Conservation (phyloP, 176 grass and related monocot genomes). For the Oryza australiensis region DNA sequence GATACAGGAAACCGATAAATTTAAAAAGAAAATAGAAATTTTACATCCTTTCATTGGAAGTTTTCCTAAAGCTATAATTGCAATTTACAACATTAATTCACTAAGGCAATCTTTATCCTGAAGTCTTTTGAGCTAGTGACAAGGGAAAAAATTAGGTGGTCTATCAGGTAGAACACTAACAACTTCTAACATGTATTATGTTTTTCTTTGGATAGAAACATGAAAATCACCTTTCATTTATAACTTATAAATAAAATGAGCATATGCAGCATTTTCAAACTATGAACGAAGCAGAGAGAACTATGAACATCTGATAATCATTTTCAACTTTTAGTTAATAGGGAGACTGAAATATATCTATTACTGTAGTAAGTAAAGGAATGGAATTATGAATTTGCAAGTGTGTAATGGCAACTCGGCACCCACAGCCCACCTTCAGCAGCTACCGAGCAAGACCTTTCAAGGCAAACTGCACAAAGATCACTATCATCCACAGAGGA, state of each 20-base stretch:
- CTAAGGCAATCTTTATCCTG: neutral
- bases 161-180: neutral
- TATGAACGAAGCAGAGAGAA: neutral
- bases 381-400: constrained; percentile 32
- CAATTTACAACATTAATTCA: neutral
- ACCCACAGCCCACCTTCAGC: constrained; percentile 68
- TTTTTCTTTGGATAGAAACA: neutral
- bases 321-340: neutral
- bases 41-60: neutral
- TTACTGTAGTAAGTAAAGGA: neutral
- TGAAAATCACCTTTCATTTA: neutral
- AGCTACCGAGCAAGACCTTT: constrained; percentile 81
- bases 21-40: neutral
- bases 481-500: constrained; percentile 70
- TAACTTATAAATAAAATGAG: neutral
- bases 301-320: constrained; percentile 4
- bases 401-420: neutral
- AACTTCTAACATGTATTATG: neutral
- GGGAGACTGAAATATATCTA: neutral
- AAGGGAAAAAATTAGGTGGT: constrained; percentile 1
- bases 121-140: constrained; percentile 10
- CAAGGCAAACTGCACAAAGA: constrained; percentile 89
- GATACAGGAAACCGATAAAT: neutral
- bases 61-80: neutral
- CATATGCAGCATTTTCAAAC: neutral